phyloP scores from a whole-genome alignment of 2,329 filamentous ascomycete species.

The Chaetomiaceae sp. region DNA sequence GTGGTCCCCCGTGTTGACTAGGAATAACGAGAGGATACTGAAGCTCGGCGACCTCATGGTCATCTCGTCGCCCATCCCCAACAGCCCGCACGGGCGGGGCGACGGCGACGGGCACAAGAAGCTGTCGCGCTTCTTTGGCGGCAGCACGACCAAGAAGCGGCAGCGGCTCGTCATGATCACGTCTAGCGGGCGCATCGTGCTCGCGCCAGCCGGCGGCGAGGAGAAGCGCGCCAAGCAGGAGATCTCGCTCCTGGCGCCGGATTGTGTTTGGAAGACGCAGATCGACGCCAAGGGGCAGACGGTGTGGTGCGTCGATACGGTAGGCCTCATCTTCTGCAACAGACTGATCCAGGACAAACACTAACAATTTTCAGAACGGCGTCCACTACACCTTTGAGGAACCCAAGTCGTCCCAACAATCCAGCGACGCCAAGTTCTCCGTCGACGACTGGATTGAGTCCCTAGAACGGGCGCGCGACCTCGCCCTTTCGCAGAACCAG shows the following conservation, averaged over 20 bases:
- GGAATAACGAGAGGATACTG: constrained; percentile 86
- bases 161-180: constrained; percentile 94
- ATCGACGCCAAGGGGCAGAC: constrained; percentile 83
- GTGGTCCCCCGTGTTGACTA: constrained; percentile 92
- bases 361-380: constrained; percentile 57
- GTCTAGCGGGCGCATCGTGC: constrained; percentile 80
- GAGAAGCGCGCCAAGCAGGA: constrained; percentile 95
- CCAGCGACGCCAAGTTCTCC: constrained; percentile 60
- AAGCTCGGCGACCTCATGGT: constrained; percentile 91
- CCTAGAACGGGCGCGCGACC: constrained; percentile 78
- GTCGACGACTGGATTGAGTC: constrained; percentile 91
- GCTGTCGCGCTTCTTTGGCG: constrained; percentile 88
- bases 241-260: constrained; percentile 72
- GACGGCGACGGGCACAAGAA: constrained; percentile 73
- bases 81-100: constrained; percentile 67
- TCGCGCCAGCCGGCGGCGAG: constrained; percentile 87
- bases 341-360: background rate
- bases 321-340: constrained; percentile 35
- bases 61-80: constrained; percentile 69
- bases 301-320: constrained; percentile 88
- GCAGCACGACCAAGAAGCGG: constrained; percentile 85
- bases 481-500: constrained; percentile 70
- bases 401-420: constrained; percentile 60
- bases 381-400: constrained; percentile 94
- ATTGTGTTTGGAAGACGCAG: constrained; percentile 73